Evolutionary conservation across 1,284 basidiomycete genomes (phyloP).

Genomic region (Ustilago lituana): DNA sequence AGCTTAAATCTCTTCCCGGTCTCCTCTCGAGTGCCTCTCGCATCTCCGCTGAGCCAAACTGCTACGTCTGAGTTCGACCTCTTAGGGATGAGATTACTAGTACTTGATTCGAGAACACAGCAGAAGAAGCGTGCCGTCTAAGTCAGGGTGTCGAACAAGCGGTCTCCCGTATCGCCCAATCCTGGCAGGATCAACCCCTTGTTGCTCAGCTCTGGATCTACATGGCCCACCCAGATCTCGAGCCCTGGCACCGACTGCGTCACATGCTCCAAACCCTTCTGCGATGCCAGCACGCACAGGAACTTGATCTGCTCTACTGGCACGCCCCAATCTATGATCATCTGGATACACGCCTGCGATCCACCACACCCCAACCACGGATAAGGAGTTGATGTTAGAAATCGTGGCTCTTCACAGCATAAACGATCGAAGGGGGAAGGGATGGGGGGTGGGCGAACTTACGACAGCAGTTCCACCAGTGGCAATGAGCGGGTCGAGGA

Average conservation of each 20-base stretch:
- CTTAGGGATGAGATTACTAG: no score
- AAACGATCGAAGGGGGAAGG: no score
- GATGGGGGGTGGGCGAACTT: no score
- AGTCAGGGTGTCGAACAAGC: conserved; percentile 51
- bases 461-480: conserved; percentile 90
- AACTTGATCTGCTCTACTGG: conserved; percentile 76
- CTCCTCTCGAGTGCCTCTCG: no score
- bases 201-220: conserved; percentile 57
- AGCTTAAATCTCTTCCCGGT: no score
- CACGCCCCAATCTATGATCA: conserved; percentile 66
- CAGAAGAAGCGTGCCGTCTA: no score
- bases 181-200: conserved; percentile 63
- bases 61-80: no score
- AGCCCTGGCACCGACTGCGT: conserved; percentile 78
- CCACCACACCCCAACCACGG: no score
- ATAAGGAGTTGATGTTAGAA: no score
- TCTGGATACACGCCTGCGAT: conserved; percentile 56
- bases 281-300: conserved; percentile 81
- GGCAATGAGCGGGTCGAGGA: conserved; percentile 88
- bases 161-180: conserved; percentile 61
- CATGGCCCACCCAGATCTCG: conserved; percentile 72
- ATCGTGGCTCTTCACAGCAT: neutral
- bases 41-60: no score
- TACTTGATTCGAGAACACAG: no score
- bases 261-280: conserved; percentile 78